Evolutionary conservation across 1,284 basidiomycete genomes (phyloP).

Genomic region (Ganoderma meredithae): DNA sequence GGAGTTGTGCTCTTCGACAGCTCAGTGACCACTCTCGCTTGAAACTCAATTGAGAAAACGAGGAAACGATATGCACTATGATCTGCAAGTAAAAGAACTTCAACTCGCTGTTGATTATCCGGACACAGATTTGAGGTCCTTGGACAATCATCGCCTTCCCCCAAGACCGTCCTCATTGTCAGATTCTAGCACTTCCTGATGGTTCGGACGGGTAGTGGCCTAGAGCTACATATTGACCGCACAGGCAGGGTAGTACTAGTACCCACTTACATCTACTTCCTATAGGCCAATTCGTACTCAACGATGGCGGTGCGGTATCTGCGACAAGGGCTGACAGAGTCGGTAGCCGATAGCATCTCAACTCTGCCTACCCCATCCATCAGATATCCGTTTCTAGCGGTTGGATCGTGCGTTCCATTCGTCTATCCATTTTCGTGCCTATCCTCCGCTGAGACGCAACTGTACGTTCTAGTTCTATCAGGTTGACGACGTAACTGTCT

Average conservation of each 20-base stretch:
- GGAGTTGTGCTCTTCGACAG: too few relatives aligned
- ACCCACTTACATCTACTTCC: background rate
- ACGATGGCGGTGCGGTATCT: conserved; percentile 6
- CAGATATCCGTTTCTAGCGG: conserved; percentile 23
- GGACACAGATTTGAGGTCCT: too few relatives aligned
- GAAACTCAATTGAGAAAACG: too few relatives aligned
- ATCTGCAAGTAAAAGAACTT: too few relatives aligned
- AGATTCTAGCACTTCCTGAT: too few relatives aligned
- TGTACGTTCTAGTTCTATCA: background rate
- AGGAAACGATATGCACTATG: too few relatives aligned
- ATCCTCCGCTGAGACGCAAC: background rate
- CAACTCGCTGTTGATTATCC: too few relatives aligned
- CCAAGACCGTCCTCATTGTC: too few relatives aligned
- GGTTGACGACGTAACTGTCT: conserved; percentile 28
- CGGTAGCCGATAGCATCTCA: conserved; percentile 11
- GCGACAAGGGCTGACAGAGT: background rate
- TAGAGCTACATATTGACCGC: too few relatives aligned
- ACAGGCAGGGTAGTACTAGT: background rate
- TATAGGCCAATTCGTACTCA: conserved; percentile 8
- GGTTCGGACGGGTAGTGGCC: too few relatives aligned
- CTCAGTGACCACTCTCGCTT: too few relatives aligned
- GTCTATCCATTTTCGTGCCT: background rate
- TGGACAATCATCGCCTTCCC: too few relatives aligned
- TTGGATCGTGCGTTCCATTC: conserved; percentile 17
- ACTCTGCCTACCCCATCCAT: conserved; percentile 22